phyloP scores from a whole-genome alignment of 305 asterid species.

The Euphrasia arctica region DNA sequence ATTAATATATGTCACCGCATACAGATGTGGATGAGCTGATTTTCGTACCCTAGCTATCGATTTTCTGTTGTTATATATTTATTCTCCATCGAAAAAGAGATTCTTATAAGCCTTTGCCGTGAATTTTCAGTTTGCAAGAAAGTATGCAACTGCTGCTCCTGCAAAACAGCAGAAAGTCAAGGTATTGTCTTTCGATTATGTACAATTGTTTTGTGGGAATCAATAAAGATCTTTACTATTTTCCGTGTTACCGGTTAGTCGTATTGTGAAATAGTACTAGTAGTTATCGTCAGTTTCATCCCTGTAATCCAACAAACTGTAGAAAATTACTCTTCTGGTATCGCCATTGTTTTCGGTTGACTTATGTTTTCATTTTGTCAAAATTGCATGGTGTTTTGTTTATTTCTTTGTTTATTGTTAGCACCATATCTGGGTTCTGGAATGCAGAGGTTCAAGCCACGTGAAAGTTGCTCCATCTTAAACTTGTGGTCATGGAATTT shows the following conservation, averaged over 20 bases:
- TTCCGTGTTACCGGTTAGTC: not conserved
- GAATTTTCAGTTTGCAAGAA: constrained; percentile 46
- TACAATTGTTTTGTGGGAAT: not conserved
- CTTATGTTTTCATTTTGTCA: not conserved
- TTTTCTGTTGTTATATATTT: not conserved
- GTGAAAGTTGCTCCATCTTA: not conserved
- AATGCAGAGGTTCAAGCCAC: not conserved
- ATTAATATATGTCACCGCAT: not conserved
- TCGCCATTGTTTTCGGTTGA: not conserved
- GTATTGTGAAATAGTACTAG: not conserved
- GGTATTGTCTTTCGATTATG: constrained; percentile 30
- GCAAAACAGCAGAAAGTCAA: constrained; percentile 50
- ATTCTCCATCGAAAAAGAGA: no score
- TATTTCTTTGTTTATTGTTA: not conserved
- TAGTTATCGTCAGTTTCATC: not conserved
- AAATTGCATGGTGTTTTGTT: not conserved
- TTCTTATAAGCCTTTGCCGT: not conserved
- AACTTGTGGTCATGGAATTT: not conserved
- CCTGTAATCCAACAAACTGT: not conserved
- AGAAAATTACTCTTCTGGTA: no score
- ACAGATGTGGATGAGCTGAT: not conserved
- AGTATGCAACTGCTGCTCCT: constrained; percentile 36
- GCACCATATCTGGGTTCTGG: not conserved
- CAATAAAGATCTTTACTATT: not conserved
- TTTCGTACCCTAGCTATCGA: no score